These are phyloP conservation scores for Bretziella fagacearum DNA, from an alignment of 2,329 filamentous ascomycete species.

Conservation along the genomic window DNA sequence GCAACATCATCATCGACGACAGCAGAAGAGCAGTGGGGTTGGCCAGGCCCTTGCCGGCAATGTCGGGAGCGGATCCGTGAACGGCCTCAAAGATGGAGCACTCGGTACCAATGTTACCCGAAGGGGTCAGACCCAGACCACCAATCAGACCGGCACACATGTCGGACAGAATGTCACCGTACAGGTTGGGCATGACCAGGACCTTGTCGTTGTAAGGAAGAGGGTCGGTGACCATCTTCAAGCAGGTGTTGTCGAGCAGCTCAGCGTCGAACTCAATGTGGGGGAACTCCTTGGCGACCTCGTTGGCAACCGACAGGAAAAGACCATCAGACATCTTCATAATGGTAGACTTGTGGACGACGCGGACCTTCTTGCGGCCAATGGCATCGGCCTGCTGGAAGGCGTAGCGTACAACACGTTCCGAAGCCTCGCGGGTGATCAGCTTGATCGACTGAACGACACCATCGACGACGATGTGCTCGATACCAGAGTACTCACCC, in stretches of 20 bases:
- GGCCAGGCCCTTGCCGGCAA: constrained; percentile 85
- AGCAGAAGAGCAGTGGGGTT: constrained; percentile 95
- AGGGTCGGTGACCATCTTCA: constrained; percentile 97
- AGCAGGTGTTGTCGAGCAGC: constrained; percentile 96
- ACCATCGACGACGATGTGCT: constrained; percentile 94
- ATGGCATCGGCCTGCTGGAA: constrained; percentile 95
- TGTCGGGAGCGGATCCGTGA: constrained; percentile 92
- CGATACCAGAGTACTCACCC: constrained; percentile 98
- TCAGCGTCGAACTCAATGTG: constrained; percentile 93
- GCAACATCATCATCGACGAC: constrained; percentile 97
- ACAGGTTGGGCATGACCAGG: constrained; percentile 93
- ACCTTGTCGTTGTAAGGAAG: constrained; percentile 98
- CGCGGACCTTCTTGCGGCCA: constrained; percentile 87
- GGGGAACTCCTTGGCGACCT: constrained; percentile 90
- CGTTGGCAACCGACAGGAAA: constrained; percentile 73
- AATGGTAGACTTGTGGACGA: constrained; percentile 99
- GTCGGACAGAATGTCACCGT: constrained; percentile 98
- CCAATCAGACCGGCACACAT: constrained; percentile 98
- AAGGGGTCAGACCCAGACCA: constrained; percentile 90
- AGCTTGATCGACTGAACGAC: constrained; percentile 99
- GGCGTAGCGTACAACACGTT: constrained; percentile 90
- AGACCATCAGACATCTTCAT: constrained; percentile 99
- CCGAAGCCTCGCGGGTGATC: constrained; percentile 85
- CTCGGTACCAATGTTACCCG: constrained; percentile 96
- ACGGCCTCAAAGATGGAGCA: constrained; percentile 99